Percentiles rank a stretch among this genome's conserved stretches.
These are phyloP conservation scores for Fraxinus latifolia DNA, from an alignment of 305 asterid species.

Conservation along the genomic window DNA sequence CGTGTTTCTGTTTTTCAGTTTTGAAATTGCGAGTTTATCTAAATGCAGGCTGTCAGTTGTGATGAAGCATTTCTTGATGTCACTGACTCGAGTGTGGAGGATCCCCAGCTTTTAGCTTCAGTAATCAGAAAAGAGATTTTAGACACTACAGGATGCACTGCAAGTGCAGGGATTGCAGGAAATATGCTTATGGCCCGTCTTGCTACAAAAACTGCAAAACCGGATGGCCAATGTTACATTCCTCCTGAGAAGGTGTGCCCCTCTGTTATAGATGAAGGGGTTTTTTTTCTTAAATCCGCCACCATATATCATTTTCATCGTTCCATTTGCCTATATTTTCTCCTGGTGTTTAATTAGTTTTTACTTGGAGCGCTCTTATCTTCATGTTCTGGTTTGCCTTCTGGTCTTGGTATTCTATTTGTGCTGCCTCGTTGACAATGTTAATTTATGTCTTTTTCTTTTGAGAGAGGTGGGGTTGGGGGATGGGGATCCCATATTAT, in stretches of 20 bases:
- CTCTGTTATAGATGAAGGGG: background rate
- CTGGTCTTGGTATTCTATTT: background rate
- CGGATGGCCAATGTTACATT: conserved; percentile 80
- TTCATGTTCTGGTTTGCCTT: background rate
- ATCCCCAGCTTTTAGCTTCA: conserved; percentile 69
- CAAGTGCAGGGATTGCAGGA: conserved; percentile 91
- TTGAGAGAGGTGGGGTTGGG: background rate
- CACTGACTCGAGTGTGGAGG: conserved; percentile 65
- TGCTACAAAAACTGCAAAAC: conserved; percentile 92
- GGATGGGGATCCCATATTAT: background rate
- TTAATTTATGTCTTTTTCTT: background rate
- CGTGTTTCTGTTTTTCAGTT: conserved; percentile 16
- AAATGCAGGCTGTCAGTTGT: conserved; percentile 89
- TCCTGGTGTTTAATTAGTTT: background rate
- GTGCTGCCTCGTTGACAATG: background rate
- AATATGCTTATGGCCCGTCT: conserved; percentile 97
- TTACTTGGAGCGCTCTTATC: background rate
- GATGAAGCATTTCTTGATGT: conserved; percentile 95
- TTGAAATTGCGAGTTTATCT: conserved; percentile 25
- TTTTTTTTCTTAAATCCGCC: background rate
- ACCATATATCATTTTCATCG: background rate
- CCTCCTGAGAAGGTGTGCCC: conserved; percentile 63
- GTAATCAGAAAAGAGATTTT: conserved; percentile 67
- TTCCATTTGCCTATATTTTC: background rate
- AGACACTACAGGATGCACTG: conserved; percentile 77